Evolutionary conservation across 768 basidiomycete genomes (phyloP), one percentile per base, ranked within the genome.

Genomic region (Hericium erinaceus): DNA sequence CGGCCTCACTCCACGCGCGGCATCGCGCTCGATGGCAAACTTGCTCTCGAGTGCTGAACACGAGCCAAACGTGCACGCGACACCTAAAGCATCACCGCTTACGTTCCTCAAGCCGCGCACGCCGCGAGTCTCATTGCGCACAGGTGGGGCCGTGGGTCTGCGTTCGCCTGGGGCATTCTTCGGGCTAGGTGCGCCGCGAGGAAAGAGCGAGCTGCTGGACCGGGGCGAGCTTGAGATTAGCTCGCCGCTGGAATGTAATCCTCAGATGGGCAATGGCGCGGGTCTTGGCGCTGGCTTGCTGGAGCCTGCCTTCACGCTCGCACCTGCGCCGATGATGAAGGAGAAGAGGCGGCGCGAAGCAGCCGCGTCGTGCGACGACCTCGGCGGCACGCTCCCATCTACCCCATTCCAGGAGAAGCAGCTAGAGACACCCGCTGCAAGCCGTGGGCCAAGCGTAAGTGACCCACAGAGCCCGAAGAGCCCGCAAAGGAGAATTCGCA

Each of bases 221-320:
- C 41, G 18, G 41, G 33, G 33, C 33, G 41, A 44, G 41, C 41
- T 18, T 18, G 41, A 44, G 41, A 44, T 33, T 8, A 44, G 41
- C 13, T 16, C 41, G 16, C 16, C 41, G 13, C 1, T 18, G 41
- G 41, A 18, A 15, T 44, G 41, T 12, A 44, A 33, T 33, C 33
- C 33, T 33, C 33, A 33, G 33, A 33, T 33, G 33, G 33, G 33
- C 1, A 33, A 33, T 33, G 33, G 33, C 33, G 33, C 9, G 33
- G 33, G 33, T 33, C 33, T 33, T 6, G 33, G 9, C 1, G 4
- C 33, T 10, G 33, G 33, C 33, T 33, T 33, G 41, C 41, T 44
- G 1, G 41, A 59, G 39, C 60, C 51, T 1, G 39, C 51, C 16
- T 61, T 64, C 20, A 44, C 61, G 15, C 39, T 50, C 33, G 18